Evolutionary conservation across 495 filamentous ascomycete genomes (phyloP), one percentile per base, ranked within the genome.

Genomic region (Annulohypoxylon nitens): DNA sequence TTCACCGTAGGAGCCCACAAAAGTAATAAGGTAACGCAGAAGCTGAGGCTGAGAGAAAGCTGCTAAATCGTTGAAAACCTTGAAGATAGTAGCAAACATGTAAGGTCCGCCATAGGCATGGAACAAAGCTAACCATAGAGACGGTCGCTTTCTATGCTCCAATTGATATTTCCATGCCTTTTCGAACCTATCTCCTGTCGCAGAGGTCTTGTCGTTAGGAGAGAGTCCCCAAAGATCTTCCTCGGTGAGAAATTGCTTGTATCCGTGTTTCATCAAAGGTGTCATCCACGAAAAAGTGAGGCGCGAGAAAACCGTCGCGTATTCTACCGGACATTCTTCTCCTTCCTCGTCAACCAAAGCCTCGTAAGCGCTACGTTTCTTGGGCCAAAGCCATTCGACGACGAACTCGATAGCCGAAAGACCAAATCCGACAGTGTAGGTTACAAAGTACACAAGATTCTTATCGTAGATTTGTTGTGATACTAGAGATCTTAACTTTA

Each of bases 221-320:
- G 95, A 89, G 43, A 99, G 86, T 73, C 92, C 95, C 96, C 96
- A 99, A 53, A 99, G 87, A 81, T 99, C 96, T 67, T 99, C 93
- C 81, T 99, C 95, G 4, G 93, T 97, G 59, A 99, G 86, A 77
- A 87, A 99, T 62, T 94, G 89, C 74, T 90, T 92, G 81, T 99
- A 98, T 16, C 97, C 97, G 82, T 91, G 90, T 75, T 91, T 94
- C 97, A 99, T 99, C 88, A 98, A 82, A 14, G 95, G 94, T 0
- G 97, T 99, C 93, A 99, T 97, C 97, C 97, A 99, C 64, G 92
- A 89, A 79, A 99, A 99, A 9, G 95, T 97, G 34, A 99, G 88
- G 43, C 93, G 89, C 9, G 95, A 97, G 82, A 98, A 98, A 51
- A 98, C 86, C 61, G 95, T 93, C 23, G 97, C 94, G 82, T 97